Percentiles rank a stretch among this genome's conserved stretches.
phyloP scores from a whole-genome alignment of 2,329 filamentous ascomycete genomes.

The Coniochaeta sp. region DNA sequence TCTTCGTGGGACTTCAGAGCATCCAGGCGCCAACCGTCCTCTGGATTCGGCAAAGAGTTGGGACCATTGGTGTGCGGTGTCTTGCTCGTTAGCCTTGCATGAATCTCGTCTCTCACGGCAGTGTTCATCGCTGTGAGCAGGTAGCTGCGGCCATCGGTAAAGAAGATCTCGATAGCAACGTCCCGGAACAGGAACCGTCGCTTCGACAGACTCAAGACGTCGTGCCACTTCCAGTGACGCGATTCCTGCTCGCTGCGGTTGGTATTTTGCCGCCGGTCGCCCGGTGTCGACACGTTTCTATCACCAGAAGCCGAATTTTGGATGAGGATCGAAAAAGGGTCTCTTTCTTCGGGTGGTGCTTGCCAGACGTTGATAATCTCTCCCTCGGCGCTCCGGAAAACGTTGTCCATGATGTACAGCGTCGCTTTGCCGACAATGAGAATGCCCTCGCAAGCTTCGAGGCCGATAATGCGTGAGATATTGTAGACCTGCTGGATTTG shows the following conservation, averaged over 20 bases:
- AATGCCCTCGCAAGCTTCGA: constrained; percentile 90
- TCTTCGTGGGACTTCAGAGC: constrained; percentile 64
- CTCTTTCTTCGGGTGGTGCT: constrained; percentile 83
- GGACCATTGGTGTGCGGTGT: constrained; percentile 72
- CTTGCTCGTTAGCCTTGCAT: constrained; percentile 66
- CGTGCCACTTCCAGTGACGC: constrained; percentile 87
- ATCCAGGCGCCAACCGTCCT: constrained; percentile 89
- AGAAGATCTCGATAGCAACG: constrained; percentile 95
- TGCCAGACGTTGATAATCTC: constrained; percentile 97
- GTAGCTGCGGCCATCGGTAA: constrained; percentile 93
- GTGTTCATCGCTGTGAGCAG: constrained; percentile 78
- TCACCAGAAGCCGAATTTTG: constrained; percentile 53
- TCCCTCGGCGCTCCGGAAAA: constrained; percentile 89
- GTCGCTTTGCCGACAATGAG: constrained; percentile 87
- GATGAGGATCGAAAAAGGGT: constrained; percentile 93
- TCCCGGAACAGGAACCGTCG: constrained; percentile 91
- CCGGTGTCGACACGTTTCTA: constrained; percentile 27
- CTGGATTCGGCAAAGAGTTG: constrained; percentile 64
- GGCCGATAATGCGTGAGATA: constrained; percentile 84
- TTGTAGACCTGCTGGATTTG: constrained; percentile 93
- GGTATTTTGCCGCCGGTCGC: constrained; percentile 39
- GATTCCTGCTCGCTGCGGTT: constrained; percentile 67
- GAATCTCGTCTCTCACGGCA: constrained; percentile 69
- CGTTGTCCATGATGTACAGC: constrained; percentile 91
- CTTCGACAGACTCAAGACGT: constrained; percentile 93